These are phyloP conservation scores for Ustilago hordei DNA, from an alignment of 1,284 basidiomycete species.

Conservation along the genomic window DNA sequence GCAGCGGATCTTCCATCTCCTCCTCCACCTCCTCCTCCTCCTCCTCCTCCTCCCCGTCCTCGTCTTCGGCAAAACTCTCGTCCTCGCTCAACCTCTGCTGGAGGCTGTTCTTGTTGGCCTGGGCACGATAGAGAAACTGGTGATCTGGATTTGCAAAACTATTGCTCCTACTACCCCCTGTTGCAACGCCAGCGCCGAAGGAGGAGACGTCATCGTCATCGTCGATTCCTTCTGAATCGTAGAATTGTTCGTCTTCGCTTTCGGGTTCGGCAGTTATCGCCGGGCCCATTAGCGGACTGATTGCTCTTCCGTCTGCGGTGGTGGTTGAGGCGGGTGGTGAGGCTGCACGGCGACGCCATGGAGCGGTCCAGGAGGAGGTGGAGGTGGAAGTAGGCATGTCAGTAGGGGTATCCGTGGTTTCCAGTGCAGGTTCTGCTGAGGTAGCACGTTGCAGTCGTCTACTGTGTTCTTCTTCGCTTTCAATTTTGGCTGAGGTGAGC, in stretches of 20 bases:
- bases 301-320: conserved; percentile 21
- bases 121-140: not conserved
- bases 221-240: conserved; percentile 35
- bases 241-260: conserved; percentile 49
- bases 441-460: conserved; percentile 13
- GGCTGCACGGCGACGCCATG: conserved; percentile 51
- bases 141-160: not conserved
- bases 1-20: conserved; percentile 62
- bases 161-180: conserved; percentile 1
- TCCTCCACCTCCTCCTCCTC: conserved; percentile 32
- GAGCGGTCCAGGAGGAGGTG: conserved; percentile 42
- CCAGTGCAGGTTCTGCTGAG: conserved; percentile 30
- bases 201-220: conserved; percentile 39
- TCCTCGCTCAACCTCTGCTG: conserved; percentile 22
- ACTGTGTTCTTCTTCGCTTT: not conserved
- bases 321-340: conserved; percentile 26
- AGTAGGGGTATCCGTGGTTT: not conserved
- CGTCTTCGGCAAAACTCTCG: conserved; percentile 17
- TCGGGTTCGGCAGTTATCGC: conserved; percentile 51
- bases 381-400: conserved; percentile 5
- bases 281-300: conserved; percentile 53
- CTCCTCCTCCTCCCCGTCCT: conserved; percentile 31
- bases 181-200: conserved; percentile 3
- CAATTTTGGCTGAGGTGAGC: not conserved
- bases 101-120: conserved; percentile 17